These are phyloP conservation scores for Neurospora sp. DNA, from an alignment of 2,329 filamentous ascomycete genomes.

Conservation along the genomic window DNA sequence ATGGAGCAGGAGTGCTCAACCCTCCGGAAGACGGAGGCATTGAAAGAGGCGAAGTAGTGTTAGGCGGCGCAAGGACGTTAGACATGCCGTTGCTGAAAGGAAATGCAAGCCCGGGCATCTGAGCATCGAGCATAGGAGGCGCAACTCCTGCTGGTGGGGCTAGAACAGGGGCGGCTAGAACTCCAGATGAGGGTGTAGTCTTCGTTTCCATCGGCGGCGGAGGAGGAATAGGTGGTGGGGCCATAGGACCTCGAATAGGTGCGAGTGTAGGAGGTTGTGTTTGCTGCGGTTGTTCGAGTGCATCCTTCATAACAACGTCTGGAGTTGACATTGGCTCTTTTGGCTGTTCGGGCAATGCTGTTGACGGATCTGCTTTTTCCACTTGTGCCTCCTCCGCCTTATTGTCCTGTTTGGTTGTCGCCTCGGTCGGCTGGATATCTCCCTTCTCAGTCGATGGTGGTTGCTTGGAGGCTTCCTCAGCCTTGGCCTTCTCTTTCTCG, in stretches of 20 bases:
- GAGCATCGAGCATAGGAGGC: conserved; percentile 15
- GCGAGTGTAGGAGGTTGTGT: conserved; percentile 2
- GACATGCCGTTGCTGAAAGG: conserved; percentile 13
- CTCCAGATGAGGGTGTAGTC: conserved; percentile 9
- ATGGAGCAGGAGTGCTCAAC: neutral
- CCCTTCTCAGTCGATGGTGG: conserved; percentile 3
- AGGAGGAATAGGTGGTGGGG: conserved; percentile 14
- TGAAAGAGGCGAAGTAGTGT: conserved; percentile 17
- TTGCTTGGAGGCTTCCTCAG: conserved; percentile 7
- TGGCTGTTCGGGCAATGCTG: neutral
- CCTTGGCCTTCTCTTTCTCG: conserved; percentile 2
- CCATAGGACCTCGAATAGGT: conserved; percentile 9
- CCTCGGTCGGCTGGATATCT: neutral
- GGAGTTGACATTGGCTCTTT: neutral
- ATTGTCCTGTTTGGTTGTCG: neutral
- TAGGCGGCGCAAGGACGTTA: conserved; percentile 20
- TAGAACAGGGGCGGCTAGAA: conserved; percentile 20
- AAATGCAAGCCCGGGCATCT: conserved; percentile 19
- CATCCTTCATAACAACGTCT: neutral
- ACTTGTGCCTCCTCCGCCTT: neutral
- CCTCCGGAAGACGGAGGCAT: conserved; percentile 8
- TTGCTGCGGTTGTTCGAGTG: neutral
- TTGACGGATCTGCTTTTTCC: neutral
- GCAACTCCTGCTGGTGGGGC: conserved; percentile 18
- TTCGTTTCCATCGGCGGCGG: conserved; percentile 12